Conservation (phyloP, 352 stramenopile species). For the Thraustochytrium striatum region DNA sequence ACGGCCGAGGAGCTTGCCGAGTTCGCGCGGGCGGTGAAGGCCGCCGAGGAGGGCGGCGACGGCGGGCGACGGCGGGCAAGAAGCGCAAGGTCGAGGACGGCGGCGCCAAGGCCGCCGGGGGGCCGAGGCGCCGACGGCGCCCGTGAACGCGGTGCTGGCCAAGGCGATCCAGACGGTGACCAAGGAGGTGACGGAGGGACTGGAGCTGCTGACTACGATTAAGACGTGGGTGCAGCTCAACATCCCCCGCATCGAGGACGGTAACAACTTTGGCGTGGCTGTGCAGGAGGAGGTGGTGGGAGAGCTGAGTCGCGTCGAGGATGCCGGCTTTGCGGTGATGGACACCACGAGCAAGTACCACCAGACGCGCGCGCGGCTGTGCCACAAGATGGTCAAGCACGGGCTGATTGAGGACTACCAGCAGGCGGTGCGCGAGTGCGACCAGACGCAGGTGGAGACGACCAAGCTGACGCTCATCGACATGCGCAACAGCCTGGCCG, state of each 20-base stretch:
- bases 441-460: constrained; percentile 46
- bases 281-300: constrained; percentile 52
- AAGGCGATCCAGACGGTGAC: not conserved
- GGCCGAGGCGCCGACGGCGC: not conserved
- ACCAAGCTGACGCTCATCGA: constrained; percentile 42
- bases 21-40: not conserved
- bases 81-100: not conserved
- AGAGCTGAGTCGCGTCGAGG: constrained; percentile 47
- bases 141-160: not conserved
- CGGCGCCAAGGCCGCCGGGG: not conserved
- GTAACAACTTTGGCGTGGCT: constrained; percentile 54
- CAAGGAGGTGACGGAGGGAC: not conserved
- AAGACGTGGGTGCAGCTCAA: constrained; percentile 54
- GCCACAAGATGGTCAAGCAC: constrained; percentile 51
- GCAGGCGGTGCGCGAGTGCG: constrained; percentile 46
- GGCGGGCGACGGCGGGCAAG: not conserved
- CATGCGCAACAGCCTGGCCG: constrained; percentile 50
- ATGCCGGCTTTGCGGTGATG: constrained; percentile 45
- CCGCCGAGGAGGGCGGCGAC: not conserved
- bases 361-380: constrained; percentile 16
- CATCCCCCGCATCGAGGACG: constrained; percentile 53
- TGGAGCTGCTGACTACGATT: constrained; percentile 24
- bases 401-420: constrained; percentile 48
- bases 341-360: constrained; percentile 48
- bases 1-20: constrained; percentile 18